Conservation (phyloP, 768 basidiomycete species). For the Boletus rubropictus region DNA sequence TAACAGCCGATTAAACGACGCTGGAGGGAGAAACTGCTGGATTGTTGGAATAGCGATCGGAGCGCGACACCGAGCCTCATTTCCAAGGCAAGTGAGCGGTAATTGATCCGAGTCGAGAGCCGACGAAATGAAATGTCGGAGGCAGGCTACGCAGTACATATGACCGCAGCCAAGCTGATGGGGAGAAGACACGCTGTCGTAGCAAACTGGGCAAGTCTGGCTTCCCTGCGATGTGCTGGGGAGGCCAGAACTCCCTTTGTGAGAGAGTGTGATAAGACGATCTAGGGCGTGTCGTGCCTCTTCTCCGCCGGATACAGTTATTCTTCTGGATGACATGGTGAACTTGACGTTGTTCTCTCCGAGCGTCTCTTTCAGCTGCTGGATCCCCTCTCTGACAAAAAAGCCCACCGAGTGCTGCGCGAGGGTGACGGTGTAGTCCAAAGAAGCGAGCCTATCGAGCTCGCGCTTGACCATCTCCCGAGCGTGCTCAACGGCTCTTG, state of each 20-base stretch:
- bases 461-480: constrained; percentile 42
- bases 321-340: constrained; percentile 35
- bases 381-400: constrained; percentile 47
- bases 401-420: constrained; percentile 39
- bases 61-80: constrained; percentile 51
- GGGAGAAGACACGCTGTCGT: constrained; percentile 37
- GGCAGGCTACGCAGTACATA: constrained; percentile 56
- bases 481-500: constrained; percentile 36
- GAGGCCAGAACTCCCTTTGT: constrained; percentile 15
- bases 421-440: constrained; percentile 39
- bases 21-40: constrained; percentile 42
- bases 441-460: constrained; percentile 40
- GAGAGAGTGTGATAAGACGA: constrained; percentile 40
- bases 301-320: constrained; percentile 53
- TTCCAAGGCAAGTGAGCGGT: constrained; percentile 64
- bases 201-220: constrained; percentile 50
- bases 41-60: constrained; percentile 50
- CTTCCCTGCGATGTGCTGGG: constrained; percentile 1
- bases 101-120: constrained; percentile 52
- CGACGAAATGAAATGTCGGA: constrained; percentile 51
- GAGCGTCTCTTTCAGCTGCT: constrained; percentile 45
- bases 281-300: constrained; percentile 45
- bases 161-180: constrained; percentile 59
- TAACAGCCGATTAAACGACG: constrained; percentile 50
- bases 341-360: constrained; percentile 51